Conservation (phyloP, 2,329 filamentous ascomycete genomes). For the Fusarium nanum region DNA sequence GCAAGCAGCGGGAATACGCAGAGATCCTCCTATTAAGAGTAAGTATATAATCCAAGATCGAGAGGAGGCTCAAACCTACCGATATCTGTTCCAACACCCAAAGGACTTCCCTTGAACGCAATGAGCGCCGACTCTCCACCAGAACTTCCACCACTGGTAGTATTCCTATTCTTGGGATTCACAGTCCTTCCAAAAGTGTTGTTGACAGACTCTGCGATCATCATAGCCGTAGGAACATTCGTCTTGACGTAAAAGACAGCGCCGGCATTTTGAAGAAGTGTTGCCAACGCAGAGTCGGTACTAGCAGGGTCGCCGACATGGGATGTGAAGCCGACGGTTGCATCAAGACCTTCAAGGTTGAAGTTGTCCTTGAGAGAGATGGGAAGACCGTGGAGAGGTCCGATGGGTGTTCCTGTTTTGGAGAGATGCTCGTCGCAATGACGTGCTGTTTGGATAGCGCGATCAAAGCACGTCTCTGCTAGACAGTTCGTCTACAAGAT, state of each 20-base stretch:
- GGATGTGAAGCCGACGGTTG: conserved; percentile 72
- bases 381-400: conserved; percentile 74
- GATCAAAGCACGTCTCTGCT: conserved; percentile 66
- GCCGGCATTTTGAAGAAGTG: conserved; percentile 59
- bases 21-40: conserved; percentile 57
- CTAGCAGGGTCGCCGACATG: conserved; percentile 68
- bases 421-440: conserved; percentile 62
- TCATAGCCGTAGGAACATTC: conserved; percentile 71
- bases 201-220: conserved; percentile 76
- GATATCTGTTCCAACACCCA: conserved; percentile 75
- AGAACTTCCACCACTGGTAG: conserved; percentile 73
- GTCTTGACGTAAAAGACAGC: conserved; percentile 69
- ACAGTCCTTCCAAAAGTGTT: conserved; percentile 72
- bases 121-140: conserved; percentile 76
- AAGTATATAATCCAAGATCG: not conserved
- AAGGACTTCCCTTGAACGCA: conserved; percentile 65
- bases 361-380: conserved; percentile 79
- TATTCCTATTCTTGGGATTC: conserved; percentile 69
- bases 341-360: conserved; percentile 69
- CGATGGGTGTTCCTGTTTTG: conserved; percentile 60
- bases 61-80: conserved; percentile 37
- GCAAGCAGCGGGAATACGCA: conserved; percentile 66
- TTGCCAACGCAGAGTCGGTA: conserved; percentile 55
- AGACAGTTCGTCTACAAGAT: conserved; percentile 59
- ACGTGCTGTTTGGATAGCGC: conserved; percentile 61